phyloP scores from a whole-genome alignment of 495 filamentous ascomycete species.

The Daldinia childiae region DNA sequence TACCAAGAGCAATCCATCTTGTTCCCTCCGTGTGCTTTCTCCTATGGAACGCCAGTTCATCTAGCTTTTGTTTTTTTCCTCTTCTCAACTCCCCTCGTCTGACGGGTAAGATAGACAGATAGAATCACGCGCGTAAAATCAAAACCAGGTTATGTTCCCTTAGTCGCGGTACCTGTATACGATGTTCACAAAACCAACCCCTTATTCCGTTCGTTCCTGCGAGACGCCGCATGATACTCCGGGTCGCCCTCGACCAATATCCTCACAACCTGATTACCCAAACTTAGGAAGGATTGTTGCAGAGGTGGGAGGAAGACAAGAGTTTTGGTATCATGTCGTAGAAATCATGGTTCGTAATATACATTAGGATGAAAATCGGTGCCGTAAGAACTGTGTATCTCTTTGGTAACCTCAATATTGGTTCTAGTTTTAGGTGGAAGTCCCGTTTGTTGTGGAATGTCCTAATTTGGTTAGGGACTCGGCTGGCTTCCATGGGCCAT shows the following conservation, averaged over 20 bases:
- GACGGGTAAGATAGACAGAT: background rate
- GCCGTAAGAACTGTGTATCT: conserved; percentile 1
- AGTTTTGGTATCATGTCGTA: conserved; percentile 39
- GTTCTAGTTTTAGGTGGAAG: conserved; percentile 7
- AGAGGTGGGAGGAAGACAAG: conserved; percentile 9
- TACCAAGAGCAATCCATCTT: conserved; percentile 1
- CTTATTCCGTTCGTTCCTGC: conserved; percentile 34
- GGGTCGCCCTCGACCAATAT: conserved; percentile 29
- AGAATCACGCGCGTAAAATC: conserved; percentile 17
- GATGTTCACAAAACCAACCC: conserved; percentile 11
- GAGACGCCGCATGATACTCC: conserved; percentile 36
- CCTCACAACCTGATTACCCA: conserved; percentile 18
- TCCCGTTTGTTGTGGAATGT: conserved; percentile 32
- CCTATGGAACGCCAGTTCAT: conserved; percentile 20
- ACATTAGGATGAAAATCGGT: conserved; percentile 32
- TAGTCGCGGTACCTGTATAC: conserved; percentile 13
- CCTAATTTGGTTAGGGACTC: conserved; percentile 36
- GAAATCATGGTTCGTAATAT: conserved; percentile 45
- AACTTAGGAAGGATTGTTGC: conserved; percentile 19
- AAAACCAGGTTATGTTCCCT: conserved; percentile 20
- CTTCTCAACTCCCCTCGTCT: conserved; percentile 6
- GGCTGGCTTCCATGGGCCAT: conserved; percentile 39
- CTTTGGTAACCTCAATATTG: conserved; percentile 7
- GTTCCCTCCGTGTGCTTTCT: conserved; percentile 6
- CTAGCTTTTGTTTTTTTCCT: conserved; percentile 19